These are phyloP conservation scores for Malus sieversii DNA, from an alignment of 306 rosid genomes.

Conservation along the genomic window DNA sequence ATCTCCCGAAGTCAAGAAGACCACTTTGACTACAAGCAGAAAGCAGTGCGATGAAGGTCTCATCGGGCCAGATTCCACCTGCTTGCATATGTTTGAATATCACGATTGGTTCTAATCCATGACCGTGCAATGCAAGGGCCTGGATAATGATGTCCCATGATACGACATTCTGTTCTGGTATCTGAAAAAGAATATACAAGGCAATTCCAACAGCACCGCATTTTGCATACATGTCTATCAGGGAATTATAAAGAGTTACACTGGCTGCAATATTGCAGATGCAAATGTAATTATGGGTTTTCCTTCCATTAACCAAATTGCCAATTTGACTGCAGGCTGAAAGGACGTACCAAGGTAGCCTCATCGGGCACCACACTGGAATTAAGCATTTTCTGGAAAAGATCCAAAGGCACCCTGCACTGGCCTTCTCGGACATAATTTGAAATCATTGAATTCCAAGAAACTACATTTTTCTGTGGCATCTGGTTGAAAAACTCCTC, in stretches of 20 bases:
- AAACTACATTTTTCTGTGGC: conserved; percentile 58
- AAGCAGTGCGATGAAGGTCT: conserved; percentile 63
- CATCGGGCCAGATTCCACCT: conserved; percentile 43
- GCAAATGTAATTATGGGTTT: conserved; percentile 34
- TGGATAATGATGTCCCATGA: conserved; percentile 58
- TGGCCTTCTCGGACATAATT: conserved; percentile 52
- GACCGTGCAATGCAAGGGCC: conserved; percentile 67
- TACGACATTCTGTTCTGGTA: conserved; percentile 48
- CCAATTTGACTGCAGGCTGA: conserved; percentile 65
- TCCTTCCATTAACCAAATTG: conserved; percentile 51
- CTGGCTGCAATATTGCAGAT: conserved; percentile 21
- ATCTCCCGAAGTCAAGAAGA: conserved; percentile 44
- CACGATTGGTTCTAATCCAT: conserved; percentile 44
- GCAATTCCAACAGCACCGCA: conserved; percentile 55
- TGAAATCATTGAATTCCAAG: conserved; percentile 72
- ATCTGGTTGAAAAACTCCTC: conserved; percentile 38
- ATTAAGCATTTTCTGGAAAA: conserved; percentile 45
- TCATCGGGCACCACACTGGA: conserved; percentile 49
- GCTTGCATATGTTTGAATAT: conserved; percentile 53
- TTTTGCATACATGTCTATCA: conserved; percentile 66
- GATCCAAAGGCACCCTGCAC: conserved; percentile 44
- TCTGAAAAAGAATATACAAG: conserved; percentile 33
- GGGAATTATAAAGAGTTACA: conserved; percentile 42
- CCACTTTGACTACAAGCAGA: conserved; percentile 75
- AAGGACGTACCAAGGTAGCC: conserved; percentile 56